Conservation (phyloP, 352 stramenopile genomes). For the Globisporangium cylindrosporum region DNA sequence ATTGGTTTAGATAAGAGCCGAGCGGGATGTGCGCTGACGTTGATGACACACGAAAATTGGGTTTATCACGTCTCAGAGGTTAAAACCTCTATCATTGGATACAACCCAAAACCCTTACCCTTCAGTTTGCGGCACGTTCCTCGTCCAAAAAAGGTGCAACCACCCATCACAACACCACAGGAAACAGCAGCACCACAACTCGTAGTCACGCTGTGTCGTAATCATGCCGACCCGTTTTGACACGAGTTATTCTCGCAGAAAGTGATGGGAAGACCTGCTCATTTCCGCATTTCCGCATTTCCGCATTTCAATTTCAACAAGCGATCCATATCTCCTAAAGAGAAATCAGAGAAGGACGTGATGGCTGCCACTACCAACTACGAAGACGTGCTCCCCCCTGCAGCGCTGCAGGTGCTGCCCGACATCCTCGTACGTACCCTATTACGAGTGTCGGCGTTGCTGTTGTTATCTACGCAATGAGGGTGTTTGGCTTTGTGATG, state of each 20-base stretch:
- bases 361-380: slow-evolving; percentile 13
- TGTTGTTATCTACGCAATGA: background rate
- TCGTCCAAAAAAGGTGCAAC: slow-evolving; percentile 3
- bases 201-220: background rate
- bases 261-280: background rate
- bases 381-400: slow-evolving; percentile 30
- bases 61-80: background rate
- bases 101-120: slow-evolving; percentile 1
- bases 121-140: slow-evolving; percentile 13
- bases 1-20: background rate
- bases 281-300: background rate
- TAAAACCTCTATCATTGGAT: background rate
- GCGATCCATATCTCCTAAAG: background rate
- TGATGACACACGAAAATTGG: background rate
- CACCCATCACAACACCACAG: slow-evolving; percentile 3
- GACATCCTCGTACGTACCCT: slow-evolving; percentile 44
- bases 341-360: background rate
- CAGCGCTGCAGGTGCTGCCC: slow-evolving; percentile 51
- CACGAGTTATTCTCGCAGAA: background rate
- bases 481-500: too few relatives aligned
- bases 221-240: background rate
- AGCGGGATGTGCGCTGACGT: slow-evolving; percentile 1
- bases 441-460: background rate
- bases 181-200: background rate
- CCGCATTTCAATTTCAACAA: background rate